Evolutionary conservation across 2,329 filamentous ascomycete genomes (phyloP).

Genomic region (Macrophomina tecta): DNA sequence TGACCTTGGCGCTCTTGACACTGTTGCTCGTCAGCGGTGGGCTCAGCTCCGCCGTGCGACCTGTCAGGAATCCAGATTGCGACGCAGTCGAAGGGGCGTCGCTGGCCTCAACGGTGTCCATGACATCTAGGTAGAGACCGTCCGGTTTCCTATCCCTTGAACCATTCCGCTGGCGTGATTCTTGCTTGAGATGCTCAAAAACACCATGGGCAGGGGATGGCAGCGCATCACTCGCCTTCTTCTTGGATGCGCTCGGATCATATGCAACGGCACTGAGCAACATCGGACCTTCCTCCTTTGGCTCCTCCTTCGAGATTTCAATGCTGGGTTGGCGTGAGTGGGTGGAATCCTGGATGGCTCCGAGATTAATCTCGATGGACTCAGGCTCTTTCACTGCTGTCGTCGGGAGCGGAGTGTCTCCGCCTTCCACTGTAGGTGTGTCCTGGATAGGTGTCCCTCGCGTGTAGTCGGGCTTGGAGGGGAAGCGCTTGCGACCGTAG

Average conservation of each 20-base stretch:
- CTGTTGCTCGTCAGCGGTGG: slow-evolving; percentile 53
- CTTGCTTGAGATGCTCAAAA: slow-evolving; percentile 66
- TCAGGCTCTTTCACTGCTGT: slow-evolving; percentile 30
- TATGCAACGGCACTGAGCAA: slow-evolving; percentile 47
- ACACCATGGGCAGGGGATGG: slow-evolving; percentile 72
- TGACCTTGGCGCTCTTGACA: slow-evolving; percentile 63
- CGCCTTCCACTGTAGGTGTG: slow-evolving; percentile 21
- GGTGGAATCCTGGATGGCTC: background rate
- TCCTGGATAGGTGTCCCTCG: slow-evolving; percentile 34
- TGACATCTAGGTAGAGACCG: slow-evolving; percentile 61
- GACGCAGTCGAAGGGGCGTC: slow-evolving; percentile 39
- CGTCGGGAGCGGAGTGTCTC: slow-evolving; percentile 22
- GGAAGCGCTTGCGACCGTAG: slow-evolving; percentile 70
- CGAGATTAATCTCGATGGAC: slow-evolving; percentile 20
- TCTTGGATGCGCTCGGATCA: slow-evolving; percentile 36
- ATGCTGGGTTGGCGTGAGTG: slow-evolving; percentile 20
- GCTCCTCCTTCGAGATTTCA: slow-evolving; percentile 13
- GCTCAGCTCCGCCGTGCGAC: slow-evolving; percentile 59
- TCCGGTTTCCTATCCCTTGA: slow-evolving; percentile 81
- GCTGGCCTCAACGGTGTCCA: slow-evolving; percentile 50
- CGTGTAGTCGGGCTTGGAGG: slow-evolving; percentile 50
- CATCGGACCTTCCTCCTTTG: slow-evolving; percentile 56
- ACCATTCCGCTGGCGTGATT: slow-evolving; percentile 68
- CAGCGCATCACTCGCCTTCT: slow-evolving; percentile 57
- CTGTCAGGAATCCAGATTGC: slow-evolving; percentile 13